A percentile compares a stretch with the other conserved stretches of the same genome.
These are phyloP conservation scores for Westerdykella ornata DNA, from an alignment of 2,329 filamentous ascomycete genomes.

Conservation along the genomic window DNA sequence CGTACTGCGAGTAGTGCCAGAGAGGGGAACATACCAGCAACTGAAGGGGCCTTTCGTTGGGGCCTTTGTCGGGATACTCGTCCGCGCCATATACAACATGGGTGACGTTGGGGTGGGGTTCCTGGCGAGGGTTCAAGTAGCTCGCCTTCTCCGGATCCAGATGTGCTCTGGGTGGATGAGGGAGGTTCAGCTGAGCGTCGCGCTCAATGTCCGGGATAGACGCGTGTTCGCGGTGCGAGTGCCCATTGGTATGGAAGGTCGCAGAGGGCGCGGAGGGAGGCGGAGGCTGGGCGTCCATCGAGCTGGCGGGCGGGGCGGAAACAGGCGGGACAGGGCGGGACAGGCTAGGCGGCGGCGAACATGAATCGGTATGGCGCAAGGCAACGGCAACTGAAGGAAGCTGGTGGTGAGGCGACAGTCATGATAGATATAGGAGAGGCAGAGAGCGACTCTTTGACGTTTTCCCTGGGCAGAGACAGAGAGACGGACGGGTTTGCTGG, in stretches of 20 bases:
- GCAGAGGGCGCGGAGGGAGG: constrained; percentile 20
- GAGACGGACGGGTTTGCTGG: too few species aligned
- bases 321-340: not conserved
- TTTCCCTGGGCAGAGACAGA: not conserved
- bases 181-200: constrained; percentile 6
- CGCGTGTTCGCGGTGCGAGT: constrained; percentile 8
- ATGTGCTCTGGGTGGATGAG: constrained; percentile 23
- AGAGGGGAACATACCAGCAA: constrained; percentile 33
- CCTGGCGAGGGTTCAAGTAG: constrained; percentile 15
- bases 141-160: constrained; percentile 32
- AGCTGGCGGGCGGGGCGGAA: constrained; percentile 15
- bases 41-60: constrained; percentile 42
- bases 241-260: constrained; percentile 11
- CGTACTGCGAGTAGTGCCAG: not conserved
- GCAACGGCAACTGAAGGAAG: not conserved
- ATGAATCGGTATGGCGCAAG: constrained; percentile 21
- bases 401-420: not conserved
- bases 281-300: constrained; percentile 27
- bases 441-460: too few species aligned
- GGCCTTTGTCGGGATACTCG: constrained; percentile 34
- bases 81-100: constrained; percentile 29
- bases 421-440: not conserved
- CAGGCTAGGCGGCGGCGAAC: constrained; percentile 20
- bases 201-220: constrained; percentile 14
- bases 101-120: constrained; percentile 16